Evolutionary conservation across 164 flowering plant species (phyloP).

Genomic region (Chimonanthus praecox): DNA sequence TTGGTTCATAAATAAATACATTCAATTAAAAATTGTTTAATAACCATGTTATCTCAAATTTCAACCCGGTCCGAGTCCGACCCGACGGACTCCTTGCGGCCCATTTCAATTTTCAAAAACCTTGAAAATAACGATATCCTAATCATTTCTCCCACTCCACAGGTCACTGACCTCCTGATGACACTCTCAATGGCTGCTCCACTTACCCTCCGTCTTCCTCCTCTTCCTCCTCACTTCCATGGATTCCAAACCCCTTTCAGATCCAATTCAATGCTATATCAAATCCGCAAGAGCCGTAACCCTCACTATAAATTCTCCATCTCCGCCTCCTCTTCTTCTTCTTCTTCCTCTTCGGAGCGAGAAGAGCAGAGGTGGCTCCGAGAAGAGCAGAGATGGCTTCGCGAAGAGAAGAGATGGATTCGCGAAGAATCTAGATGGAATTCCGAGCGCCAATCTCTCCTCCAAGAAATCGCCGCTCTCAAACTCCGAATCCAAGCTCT

Average conservation of each 20-base stretch:
- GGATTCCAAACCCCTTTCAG: constrained; percentile 2
- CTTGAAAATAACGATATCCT: neutral
- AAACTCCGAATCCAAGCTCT: constrained; percentile 46
- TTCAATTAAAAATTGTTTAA: too few relatives aligned
- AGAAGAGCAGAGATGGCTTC: constrained; percentile 65
- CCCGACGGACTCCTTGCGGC: neutral
- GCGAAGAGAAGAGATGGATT: constrained; percentile 86
- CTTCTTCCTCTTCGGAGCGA: constrained; percentile 17
- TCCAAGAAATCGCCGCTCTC: constrained; percentile 42
- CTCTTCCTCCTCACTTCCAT: neutral
- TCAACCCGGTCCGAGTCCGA: neutral
- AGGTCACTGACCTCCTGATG: neutral
- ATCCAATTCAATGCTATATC: neutral
- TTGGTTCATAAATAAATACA: too few relatives aligned
- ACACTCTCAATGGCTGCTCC: neutral
- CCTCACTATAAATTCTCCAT: neutral
- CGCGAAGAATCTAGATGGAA: constrained; percentile 70
- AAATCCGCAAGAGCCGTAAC: constrained; percentile 1
- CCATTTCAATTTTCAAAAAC: neutral
- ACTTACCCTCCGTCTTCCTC: neutral
- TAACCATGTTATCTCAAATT: neutral
- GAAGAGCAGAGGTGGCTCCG: constrained; percentile 30
- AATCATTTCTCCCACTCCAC: neutral
- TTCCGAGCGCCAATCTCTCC: constrained; percentile 57
- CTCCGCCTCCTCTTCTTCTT: constrained; percentile 4